These are phyloP conservation scores for Cymbidium sinense DNA, from an alignment of 106 monocot species.

Conservation along the genomic window DNA sequence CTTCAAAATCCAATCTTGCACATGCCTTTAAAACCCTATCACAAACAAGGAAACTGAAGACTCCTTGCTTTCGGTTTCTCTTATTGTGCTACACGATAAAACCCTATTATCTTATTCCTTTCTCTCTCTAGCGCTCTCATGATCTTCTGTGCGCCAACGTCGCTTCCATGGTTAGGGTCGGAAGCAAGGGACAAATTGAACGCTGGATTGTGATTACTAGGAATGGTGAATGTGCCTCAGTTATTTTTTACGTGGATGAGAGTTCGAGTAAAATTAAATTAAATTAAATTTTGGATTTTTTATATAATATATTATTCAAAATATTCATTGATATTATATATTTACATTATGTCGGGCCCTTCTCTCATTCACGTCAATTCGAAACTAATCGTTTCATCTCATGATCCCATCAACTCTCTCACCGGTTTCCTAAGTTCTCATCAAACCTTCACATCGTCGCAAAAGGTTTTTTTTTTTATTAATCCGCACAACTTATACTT, in stretches of 20 bases:
- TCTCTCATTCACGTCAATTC: neutral
- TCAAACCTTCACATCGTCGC: too few species aligned
- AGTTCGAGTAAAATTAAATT: too few species aligned
- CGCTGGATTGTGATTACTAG: neutral
- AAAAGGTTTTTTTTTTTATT: too few species aligned
- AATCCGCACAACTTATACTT: too few species aligned
- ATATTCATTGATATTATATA: too few species aligned
- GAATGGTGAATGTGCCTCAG: neutral
- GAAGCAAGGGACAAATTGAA: neutral
- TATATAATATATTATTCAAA: too few species aligned
- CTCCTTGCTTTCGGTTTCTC: neutral
- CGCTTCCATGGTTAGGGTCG: neutral
- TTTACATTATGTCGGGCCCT: neutral
- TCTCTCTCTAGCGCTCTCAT: neutral
- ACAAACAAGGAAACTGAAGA: slow-evolving; percentile 5
- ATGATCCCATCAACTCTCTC: too few species aligned
- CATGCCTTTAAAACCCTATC: too few species aligned
- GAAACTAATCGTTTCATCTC: neutral
- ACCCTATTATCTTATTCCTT: neutral
- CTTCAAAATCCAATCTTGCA: neutral
- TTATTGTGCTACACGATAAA: slow-evolving; percentile 2
- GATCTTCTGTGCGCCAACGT: neutral
- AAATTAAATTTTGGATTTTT: too few species aligned
- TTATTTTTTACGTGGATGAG: neutral
- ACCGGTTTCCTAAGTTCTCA: too few species aligned